Conservation (phyloP, 2,329 filamentous ascomycete genomes). For the Ceratocystis smalleyi region DNA sequence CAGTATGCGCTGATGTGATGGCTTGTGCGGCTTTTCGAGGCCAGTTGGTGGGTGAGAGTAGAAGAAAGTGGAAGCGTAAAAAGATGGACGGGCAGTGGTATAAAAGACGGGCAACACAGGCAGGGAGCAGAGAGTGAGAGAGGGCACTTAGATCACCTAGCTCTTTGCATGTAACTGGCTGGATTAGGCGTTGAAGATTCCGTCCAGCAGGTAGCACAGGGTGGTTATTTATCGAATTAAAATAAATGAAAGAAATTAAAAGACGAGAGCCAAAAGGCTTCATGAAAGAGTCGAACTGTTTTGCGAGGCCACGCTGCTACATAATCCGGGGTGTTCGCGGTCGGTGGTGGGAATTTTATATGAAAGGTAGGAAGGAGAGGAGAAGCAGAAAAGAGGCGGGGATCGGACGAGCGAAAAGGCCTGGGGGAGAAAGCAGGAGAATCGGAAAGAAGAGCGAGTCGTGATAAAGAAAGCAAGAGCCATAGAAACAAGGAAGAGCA, state of each 20-base stretch:
- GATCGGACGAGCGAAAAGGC: neutral
- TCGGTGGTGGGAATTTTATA: too few species aligned
- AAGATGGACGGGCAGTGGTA: neutral
- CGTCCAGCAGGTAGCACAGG: neutral
- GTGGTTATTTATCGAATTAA: neutral
- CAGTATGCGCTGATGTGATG: conserved; percentile 4
- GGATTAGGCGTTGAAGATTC: neutral
- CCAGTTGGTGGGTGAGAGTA: neutral
- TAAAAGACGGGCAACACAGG: neutral
- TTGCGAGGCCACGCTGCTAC: too few species aligned
- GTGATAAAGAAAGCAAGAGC: neutral
- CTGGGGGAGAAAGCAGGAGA: neutral
- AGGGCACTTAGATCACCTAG: neutral
- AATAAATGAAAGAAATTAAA: neutral
- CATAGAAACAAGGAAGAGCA: neutral
- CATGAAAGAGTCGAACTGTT: too few species aligned
- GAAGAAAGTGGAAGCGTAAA: neutral
- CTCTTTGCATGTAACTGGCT: neutral
- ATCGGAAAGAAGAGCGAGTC: neutral
- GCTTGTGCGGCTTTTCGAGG: conserved; percentile 4
- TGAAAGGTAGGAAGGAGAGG: neutral
- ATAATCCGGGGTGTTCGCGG: too few species aligned
- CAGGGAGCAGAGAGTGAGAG: neutral
- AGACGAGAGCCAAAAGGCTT: neutral
- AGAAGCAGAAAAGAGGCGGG: neutral